These are phyloP conservation scores for Podila minutissima DNA, from an alignment of 192 early-diverging fungal genomes.

Conservation along the genomic window DNA sequence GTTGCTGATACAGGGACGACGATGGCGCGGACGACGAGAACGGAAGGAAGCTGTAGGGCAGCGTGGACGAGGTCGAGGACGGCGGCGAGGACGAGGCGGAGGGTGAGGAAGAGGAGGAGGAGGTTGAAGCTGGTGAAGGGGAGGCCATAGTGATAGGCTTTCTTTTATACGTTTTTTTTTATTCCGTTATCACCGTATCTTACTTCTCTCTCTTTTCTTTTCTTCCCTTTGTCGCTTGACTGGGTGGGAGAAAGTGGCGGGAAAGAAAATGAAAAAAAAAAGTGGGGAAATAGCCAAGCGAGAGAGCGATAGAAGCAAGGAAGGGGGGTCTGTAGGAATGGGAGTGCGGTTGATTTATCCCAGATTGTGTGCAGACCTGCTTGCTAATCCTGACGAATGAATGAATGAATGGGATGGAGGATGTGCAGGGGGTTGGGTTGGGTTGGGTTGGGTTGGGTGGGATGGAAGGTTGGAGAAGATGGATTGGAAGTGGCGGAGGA, in stretches of 20 bases:
- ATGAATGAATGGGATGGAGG: slow-evolving; percentile 10
- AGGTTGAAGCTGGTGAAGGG: slow-evolving; percentile 2
- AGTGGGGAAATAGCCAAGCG: background rate
- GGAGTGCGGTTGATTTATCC: background rate
- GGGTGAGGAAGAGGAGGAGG: background rate
- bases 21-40: background rate
- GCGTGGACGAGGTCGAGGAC: slow-evolving; percentile 1
- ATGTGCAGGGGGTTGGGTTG: background rate
- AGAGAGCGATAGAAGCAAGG: background rate
- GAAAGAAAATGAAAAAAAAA: slow-evolving; percentile 3
- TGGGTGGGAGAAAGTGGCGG: background rate
- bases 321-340: background rate
- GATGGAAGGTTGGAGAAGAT: background rate
- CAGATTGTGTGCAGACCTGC: background rate
- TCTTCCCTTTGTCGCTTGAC: background rate
- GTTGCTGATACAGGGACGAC: background rate
- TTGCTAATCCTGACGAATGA: background rate
- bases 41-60: background rate
- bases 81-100: slow-evolving; percentile 6
- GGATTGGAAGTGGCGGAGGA: background rate
- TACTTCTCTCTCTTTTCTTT: background rate
- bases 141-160: slow-evolving; percentile 3
- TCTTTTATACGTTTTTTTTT: background rate
- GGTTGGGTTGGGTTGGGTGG: background rate
- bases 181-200: background rate